phyloP scores from a whole-genome alignment of 1,284 basidiomycete species.

The Mycosarcoma mackinlayi region DNA sequence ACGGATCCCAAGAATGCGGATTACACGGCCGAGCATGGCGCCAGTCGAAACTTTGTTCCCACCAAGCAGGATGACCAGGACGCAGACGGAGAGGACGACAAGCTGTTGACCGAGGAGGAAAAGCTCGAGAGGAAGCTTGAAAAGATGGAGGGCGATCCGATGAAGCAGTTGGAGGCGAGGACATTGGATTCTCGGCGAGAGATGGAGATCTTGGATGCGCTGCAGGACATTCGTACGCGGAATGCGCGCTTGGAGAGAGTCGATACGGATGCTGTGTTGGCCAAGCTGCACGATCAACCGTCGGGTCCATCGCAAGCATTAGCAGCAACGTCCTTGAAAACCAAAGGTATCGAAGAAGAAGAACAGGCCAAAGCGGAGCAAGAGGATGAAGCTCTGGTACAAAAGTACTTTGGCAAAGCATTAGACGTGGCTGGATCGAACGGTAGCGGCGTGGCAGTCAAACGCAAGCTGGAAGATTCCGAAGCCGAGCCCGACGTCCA shows the following conservation, averaged over 20 bases:
- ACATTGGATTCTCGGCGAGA: slow-evolving; percentile 92
- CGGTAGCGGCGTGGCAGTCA: slow-evolving; percentile 12
- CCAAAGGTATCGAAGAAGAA: slow-evolving; percentile 19
- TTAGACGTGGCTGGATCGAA: slow-evolving; percentile 27
- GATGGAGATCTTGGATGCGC: slow-evolving; percentile 96
- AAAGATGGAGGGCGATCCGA: slow-evolving; percentile 81
- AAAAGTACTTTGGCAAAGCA: slow-evolving; percentile 85
- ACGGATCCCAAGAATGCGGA: slow-evolving; percentile 88
- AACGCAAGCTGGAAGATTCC: slow-evolving; percentile 50
- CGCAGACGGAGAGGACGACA: slow-evolving; percentile 47
- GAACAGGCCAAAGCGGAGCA: slow-evolving; percentile 76
- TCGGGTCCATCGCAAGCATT: not conserved
- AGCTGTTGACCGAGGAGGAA: slow-evolving; percentile 44
- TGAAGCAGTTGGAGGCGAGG: slow-evolving; percentile 93
- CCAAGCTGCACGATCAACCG: slow-evolving; percentile 14
- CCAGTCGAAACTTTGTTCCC: slow-evolving; percentile 64
- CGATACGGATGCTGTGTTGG: slow-evolving; percentile 60
- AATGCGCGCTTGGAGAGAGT: slow-evolving; percentile 88
- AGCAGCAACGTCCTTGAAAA: too few relatives aligned
- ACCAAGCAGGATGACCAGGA: slow-evolving; percentile 36
- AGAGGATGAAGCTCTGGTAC: slow-evolving; percentile 89
- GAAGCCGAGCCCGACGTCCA: slow-evolving; percentile 33
- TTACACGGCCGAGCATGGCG: slow-evolving; percentile 65
- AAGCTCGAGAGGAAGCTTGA: slow-evolving; percentile 38
- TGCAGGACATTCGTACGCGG: slow-evolving; percentile 91